Evolutionary conservation across 2,329 filamentous ascomycete species (phyloP), one percentile per base, ranked within the genome.

Genomic region (Fusarium nelsonii): DNA sequence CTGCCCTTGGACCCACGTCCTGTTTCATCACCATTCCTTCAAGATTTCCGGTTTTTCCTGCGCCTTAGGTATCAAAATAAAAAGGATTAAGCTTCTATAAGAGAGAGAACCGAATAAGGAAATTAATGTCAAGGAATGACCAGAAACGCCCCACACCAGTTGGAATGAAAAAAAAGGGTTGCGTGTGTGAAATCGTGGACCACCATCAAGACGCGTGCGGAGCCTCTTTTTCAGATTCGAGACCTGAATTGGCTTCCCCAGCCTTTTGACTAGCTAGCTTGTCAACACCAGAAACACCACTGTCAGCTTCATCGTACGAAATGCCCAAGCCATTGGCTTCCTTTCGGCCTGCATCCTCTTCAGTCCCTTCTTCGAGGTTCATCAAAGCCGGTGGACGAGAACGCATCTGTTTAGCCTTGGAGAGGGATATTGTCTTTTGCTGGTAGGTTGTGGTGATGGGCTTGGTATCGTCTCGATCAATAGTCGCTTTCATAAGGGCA

Each of bases 401-500:
- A 58, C 92, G 92, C 90, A 97, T 92, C 66, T 91, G 88, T 61
- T 91, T 90, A 14, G 96, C 96, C 81, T 97, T 97, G 57, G 91
- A 88, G 8, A 99, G 87, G 28, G 92, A 96, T 57, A 99, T 97
- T 0, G 96, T 99, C 84, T 97, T 96, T 77, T 97, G 94, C 77
- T 97, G 95, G 81, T 98, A 98, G 5, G 94, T 97, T 5, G 92
- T 96, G 20, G 93, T 94, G 63, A 97, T 90, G 11, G 91, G 88
- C 65, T 91, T 87, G 6, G 87, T 87, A 74, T 91, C 89, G 73
- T 99, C 96, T 64, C 95, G 91, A 77, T 98, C 95, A 73, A 99
- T 99, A 2, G 96, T 99, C 12, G 96, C 96, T 82, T 99, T 99
- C 93, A 99, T 97, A 52, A 99, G 83, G 8, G 96, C 96, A 6